Percentiles rank a stretch among this genome's conserved stretches.
These are phyloP conservation scores for Aschersonia sp. DNA, from an alignment of 2,329 filamentous ascomycete species.

Conservation along the genomic window DNA sequence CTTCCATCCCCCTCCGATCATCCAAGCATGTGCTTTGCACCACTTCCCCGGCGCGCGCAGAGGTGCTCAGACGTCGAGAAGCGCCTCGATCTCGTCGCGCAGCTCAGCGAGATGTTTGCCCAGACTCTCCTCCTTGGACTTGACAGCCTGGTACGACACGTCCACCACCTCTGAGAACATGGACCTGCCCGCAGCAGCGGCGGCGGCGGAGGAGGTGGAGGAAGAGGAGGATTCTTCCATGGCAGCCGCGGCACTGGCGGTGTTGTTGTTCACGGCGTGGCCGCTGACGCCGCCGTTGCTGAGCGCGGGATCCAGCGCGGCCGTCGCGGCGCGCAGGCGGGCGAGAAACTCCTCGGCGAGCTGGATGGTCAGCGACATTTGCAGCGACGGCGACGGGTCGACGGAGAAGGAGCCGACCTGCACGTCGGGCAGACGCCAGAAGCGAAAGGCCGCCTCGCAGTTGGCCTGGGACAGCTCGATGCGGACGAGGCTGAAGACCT, in stretches of 20 bases:
- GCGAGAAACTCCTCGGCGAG: conserved; percentile 25
- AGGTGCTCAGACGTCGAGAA: conserved; percentile 10
- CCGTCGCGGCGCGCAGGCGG: conserved; percentile 18
- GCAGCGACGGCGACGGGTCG: conserved; percentile 22
- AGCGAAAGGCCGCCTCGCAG: conserved; percentile 14
- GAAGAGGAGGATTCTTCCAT: too few relatives aligned
- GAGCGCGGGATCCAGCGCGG: conserved; percentile 11
- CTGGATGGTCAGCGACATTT: conserved; percentile 26
- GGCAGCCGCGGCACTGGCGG: too few relatives aligned
- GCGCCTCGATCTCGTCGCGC: conserved; percentile 17
- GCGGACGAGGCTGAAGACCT: conserved; percentile 21
- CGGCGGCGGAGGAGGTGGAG: too few relatives aligned
- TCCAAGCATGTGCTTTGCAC: too few relatives aligned
- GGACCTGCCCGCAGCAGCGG: conserved; percentile 8
- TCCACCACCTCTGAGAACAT: conserved; percentile 19
- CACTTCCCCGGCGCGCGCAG: too few relatives aligned
- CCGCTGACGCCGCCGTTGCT: conserved; percentile 3
- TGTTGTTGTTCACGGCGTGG: neutral
- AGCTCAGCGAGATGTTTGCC: conserved; percentile 17
- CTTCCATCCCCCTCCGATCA: too few relatives aligned
- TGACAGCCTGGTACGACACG: conserved; percentile 15
- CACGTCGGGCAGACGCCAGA: conserved; percentile 25
- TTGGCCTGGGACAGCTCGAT: conserved; percentile 15
- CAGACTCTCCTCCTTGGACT: conserved; percentile 18
- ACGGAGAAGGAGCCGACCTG: conserved; percentile 25